Percentiles rank a stretch among this genome's conserved stretches.
Conservation (phyloP, 192 early-diverging fungal species). For the Podila epigama region DNA sequence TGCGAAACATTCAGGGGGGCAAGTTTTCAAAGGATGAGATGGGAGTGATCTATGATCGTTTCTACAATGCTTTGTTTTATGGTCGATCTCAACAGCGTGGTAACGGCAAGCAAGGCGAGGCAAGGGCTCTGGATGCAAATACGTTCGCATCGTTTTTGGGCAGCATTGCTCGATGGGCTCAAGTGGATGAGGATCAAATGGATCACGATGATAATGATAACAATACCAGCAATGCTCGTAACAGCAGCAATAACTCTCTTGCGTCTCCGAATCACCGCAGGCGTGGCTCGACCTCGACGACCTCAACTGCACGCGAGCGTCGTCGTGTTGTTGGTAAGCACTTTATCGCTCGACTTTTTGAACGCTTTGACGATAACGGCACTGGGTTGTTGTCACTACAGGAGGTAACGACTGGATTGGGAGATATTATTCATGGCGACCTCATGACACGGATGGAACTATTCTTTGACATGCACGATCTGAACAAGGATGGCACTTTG, state of each 20-base stretch:
- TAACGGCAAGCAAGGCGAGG: slow-evolving; percentile 33
- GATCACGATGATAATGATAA: slow-evolving; percentile 34
- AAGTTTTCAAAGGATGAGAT: slow-evolving; percentile 89
- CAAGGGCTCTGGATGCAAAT: slow-evolving; percentile 66
- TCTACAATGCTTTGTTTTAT: slow-evolving; percentile 83
- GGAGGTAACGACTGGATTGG: slow-evolving; percentile 81
- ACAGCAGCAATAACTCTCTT: not conserved
- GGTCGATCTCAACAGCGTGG: slow-evolving; percentile 43
- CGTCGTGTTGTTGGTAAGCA: slow-evolving; percentile 39
- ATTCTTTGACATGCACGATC: slow-evolving; percentile 87
- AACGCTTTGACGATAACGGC: slow-evolving; percentile 59
- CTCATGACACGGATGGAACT: slow-evolving; percentile 78
- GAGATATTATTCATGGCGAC: slow-evolving; percentile 78
- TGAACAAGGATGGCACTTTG: slow-evolving; percentile 68
- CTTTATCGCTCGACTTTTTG: slow-evolving; percentile 54
- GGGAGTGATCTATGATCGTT: slow-evolving; percentile 88
- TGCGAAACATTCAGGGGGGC: slow-evolving; percentile 79
- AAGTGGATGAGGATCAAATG: slow-evolving; percentile 48
- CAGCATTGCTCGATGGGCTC: slow-evolving; percentile 71
- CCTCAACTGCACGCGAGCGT: slow-evolving; percentile 35
- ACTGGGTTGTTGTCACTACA: slow-evolving; percentile 74
- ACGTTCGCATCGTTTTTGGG: slow-evolving; percentile 83
- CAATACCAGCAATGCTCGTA: too few species aligned
- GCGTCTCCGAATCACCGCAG: slow-evolving; percentile 24
- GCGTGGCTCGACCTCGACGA: slow-evolving; percentile 37